These are phyloP conservation scores for Cunninghamia lanceolata DNA, from an alignment of 75 land plant species.

Conservation along the genomic window DNA sequence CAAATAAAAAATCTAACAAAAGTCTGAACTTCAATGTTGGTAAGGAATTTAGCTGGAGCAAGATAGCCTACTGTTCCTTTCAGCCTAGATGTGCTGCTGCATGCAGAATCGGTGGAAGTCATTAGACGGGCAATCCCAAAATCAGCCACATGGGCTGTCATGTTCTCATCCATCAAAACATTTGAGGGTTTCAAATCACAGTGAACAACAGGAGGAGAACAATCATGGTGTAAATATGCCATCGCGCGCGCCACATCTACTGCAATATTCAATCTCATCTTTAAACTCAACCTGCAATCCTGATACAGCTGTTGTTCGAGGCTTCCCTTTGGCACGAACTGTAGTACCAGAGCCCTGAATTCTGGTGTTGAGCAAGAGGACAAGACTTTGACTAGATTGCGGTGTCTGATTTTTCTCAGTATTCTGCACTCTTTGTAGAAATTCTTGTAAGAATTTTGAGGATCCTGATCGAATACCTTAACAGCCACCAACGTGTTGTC, in stretches of 20 bases:
- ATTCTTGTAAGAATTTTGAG: slow-evolving; percentile 2
- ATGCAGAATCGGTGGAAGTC: slow-evolving; percentile 18
- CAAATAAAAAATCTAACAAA: background rate
- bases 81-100: slow-evolving; percentile 24
- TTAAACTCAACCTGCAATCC: slow-evolving; percentile 29
- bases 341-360: slow-evolving; percentile 55
- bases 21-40: background rate
- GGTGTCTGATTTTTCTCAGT: slow-evolving; percentile 56
- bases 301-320: slow-evolving; percentile 37
- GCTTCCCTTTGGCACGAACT: slow-evolving; percentile 69
- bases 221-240: slow-evolving; percentile 66
- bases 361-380: slow-evolving; percentile 40
- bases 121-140: slow-evolving; percentile 57
- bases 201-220: slow-evolving; percentile 52
- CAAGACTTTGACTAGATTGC: slow-evolving; percentile 64
- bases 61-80: slow-evolving; percentile 57
- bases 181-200: slow-evolving; percentile 56
- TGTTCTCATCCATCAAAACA: slow-evolving; percentile 43
- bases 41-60: slow-evolving; percentile 46
- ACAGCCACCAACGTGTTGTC: slow-evolving; percentile 33
- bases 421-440: slow-evolving; percentile 57
- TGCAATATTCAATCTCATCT: slow-evolving; percentile 32
- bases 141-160: slow-evolving; percentile 52
- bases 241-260: slow-evolving; percentile 54
- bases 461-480: slow-evolving; percentile 31